Conservation (phyloP, 805 yeast species). For the Clavispora vitiphila region DNA sequence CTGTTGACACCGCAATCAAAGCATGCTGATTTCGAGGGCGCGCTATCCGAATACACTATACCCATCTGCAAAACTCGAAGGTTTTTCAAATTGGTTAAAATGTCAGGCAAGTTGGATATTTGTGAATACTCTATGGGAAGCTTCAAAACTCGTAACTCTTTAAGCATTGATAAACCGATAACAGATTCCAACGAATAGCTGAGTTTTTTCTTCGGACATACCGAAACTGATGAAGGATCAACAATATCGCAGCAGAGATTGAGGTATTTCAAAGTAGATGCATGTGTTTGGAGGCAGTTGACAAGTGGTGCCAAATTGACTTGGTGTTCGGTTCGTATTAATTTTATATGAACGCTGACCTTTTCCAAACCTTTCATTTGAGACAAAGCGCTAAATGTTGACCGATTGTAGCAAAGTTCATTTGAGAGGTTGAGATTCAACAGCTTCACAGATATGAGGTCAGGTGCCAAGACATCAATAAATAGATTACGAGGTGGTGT, state of each 20-base stretch:
- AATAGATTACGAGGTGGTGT: constrained; percentile 11
- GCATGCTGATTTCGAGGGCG: constrained; percentile 5
- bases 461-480: constrained; percentile 6
- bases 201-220: constrained; percentile 8
- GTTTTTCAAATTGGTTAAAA: background rate
- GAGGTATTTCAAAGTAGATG: constrained; percentile 7
- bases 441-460: constrained; percentile 5
- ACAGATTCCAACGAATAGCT: constrained; percentile 6
- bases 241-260: constrained; percentile 11
- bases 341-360: constrained; percentile 9
- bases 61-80: constrained; percentile 8
- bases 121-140: constrained; percentile 10
- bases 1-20: constrained; percentile 3
- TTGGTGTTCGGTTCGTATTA: constrained; percentile 3
- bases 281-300: constrained; percentile 8
- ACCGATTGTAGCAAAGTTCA: constrained; percentile 10
- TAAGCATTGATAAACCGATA: constrained; percentile 4
- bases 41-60: constrained; percentile 8
- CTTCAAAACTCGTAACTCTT: constrained; percentile 4
- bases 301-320: constrained; percentile 9
- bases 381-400: constrained; percentile 6
- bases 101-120: constrained; percentile 3
- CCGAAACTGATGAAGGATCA: constrained; percentile 1
- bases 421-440: constrained; percentile 9
- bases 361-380: constrained; percentile 2